Evolutionary conservation across 2,329 filamentous ascomycete species (phyloP).

Genomic region (Colletotrichum phormii): DNA sequence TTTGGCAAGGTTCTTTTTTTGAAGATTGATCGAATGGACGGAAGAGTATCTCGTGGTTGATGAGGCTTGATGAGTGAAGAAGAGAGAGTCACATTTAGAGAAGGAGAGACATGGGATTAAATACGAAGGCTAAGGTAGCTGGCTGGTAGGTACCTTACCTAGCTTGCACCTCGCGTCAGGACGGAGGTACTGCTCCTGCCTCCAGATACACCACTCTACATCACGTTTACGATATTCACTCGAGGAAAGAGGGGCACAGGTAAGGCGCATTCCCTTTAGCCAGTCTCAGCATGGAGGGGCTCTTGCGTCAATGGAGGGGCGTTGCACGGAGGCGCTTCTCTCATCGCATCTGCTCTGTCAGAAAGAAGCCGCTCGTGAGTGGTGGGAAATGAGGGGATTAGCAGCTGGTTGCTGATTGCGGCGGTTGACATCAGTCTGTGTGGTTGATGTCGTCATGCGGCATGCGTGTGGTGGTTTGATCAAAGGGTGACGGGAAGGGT

Average conservation of each 20-base stretch:
- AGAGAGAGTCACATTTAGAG: neutral
- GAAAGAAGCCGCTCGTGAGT: neutral
- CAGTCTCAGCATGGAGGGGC: constrained; percentile 9
- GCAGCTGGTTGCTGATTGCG: constrained; percentile 17
- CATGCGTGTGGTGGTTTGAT: neutral
- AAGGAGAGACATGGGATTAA: constrained; percentile 10
- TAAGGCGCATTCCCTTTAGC: too few relatives aligned
- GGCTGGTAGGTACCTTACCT: too few relatives aligned
- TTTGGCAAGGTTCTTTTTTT: too few relatives aligned
- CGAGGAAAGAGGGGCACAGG: neutral
- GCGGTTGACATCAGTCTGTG: constrained; percentile 34
- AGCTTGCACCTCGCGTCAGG: neutral
- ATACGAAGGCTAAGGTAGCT: constrained; percentile 1
- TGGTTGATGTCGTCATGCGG: constrained; percentile 34
- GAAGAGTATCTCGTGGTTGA: neutral
- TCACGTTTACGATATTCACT: neutral
- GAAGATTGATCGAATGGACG: neutral
- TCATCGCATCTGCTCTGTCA: neutral
- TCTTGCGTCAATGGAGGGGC: constrained; percentile 31
- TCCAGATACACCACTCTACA: neutral
- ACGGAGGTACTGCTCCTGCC: neutral
- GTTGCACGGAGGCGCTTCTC: neutral
- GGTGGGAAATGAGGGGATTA: constrained; percentile 4
- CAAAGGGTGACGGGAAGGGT: neutral
- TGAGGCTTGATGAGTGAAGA: neutral